Conservation (phyloP, 495 filamentous ascomycete genomes). For the Pyrenula aspistea region DNA sequence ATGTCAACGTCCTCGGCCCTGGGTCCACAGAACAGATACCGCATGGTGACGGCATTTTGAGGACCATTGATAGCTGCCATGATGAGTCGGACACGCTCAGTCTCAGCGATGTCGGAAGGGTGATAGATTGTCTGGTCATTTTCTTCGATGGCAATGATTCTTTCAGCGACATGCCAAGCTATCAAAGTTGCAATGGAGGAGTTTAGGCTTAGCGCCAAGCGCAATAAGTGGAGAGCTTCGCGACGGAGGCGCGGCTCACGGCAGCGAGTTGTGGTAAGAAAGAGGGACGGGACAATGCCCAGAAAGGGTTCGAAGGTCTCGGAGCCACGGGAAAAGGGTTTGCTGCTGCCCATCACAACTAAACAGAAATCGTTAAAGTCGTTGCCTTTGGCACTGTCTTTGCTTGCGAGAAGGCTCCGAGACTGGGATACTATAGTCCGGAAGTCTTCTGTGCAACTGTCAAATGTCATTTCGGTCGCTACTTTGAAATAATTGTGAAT, state of each 20-base stretch:
- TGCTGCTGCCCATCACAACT: not conserved
- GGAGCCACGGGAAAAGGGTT: not conserved
- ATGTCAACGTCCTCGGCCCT: not conserved
- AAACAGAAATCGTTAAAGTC: not conserved
- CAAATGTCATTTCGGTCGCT: not conserved
- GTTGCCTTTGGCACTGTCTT: not conserved
- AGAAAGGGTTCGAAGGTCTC: not conserved
- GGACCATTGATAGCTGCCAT: not conserved
- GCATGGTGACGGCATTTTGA: not conserved
- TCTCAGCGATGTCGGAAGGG: not conserved
- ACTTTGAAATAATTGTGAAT: not conserved
- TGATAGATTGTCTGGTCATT: not conserved
- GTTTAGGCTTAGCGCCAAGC: not conserved
- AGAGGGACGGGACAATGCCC: not conserved
- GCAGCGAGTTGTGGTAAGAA: not conserved
- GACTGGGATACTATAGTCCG: not conserved
- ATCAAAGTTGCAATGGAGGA: not conserved
- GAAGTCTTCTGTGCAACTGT: not conserved
- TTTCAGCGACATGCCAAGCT: not conserved
- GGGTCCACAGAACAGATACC: not conserved
- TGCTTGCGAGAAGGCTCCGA: not conserved
- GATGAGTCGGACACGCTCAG: not conserved
- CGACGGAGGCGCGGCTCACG: not conserved
- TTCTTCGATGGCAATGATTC: not conserved
- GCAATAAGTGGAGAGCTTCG: not conserved